A percentile compares a stretch with the other conserved stretches of the same genome.
Conservation (phyloP, 805 yeast genomes). For the Myxozyma lipomycoides region DNA sequence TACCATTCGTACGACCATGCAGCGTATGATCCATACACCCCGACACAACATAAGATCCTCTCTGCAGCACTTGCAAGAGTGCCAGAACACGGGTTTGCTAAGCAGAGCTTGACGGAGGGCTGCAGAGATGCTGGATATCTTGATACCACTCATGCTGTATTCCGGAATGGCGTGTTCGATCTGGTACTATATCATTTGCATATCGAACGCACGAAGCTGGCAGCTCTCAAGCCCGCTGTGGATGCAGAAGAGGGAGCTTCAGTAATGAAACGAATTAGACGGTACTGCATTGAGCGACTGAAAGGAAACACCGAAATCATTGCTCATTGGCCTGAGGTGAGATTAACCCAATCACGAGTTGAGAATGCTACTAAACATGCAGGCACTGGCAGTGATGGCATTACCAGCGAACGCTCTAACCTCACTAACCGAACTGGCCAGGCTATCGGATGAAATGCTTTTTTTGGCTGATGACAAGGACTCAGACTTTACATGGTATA, state of each 20-base stretch:
- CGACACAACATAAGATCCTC: constrained; percentile 43
- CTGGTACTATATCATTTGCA: constrained; percentile 56
- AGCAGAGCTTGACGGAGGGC: constrained; percentile 47
- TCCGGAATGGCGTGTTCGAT: constrained; percentile 46
- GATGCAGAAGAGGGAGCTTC: constrained; percentile 42
- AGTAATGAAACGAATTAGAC: constrained; percentile 41
- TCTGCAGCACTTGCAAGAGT: constrained; percentile 41
- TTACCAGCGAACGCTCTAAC: constrained; percentile 57
- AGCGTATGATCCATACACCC: constrained; percentile 27
- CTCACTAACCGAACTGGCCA: constrained; percentile 65
- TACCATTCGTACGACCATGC: constrained; percentile 38
- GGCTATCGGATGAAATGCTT: constrained; percentile 77
- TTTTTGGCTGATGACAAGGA: constrained; percentile 74
- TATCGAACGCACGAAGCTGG: constrained; percentile 38
- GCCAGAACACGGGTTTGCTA: constrained; percentile 52
- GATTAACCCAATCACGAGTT: constrained; percentile 37
- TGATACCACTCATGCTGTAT: constrained; percentile 48
- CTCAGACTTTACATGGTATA: constrained; percentile 84
- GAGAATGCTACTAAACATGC: background rate
- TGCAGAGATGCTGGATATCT: constrained; percentile 48
- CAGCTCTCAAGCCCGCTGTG: constrained; percentile 28
- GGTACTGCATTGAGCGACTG: constrained; percentile 44
- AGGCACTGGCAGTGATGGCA: constrained; percentile 58
- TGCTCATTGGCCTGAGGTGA: constrained; percentile 38
- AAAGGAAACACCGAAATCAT: constrained; percentile 48